A percentile compares a stretch with the other conserved stretches of the same genome.
Conservation (phyloP, 805 yeast genomes). For the Candida lessepsii region DNA sequence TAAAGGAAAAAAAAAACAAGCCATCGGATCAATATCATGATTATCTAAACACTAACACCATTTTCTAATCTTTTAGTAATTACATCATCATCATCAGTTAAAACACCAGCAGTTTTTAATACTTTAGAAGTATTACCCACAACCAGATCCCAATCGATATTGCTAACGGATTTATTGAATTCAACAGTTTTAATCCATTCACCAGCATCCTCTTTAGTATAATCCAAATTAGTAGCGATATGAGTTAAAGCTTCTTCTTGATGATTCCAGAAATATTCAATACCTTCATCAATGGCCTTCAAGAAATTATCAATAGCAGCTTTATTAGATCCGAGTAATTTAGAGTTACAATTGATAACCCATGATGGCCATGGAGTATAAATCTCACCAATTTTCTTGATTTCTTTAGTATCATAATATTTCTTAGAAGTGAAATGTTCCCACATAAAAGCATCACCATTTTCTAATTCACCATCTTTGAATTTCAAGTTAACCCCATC, state of each 20-base stretch:
- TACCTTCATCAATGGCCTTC: constrained; percentile 61
- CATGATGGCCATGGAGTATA: constrained; percentile 98
- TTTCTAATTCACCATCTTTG: constrained; percentile 21
- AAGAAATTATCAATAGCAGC: constrained; percentile 40
- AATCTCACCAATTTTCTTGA: constrained; percentile 81
- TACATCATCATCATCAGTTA: constrained; percentile 28
- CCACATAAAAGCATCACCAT: constrained; percentile 92
- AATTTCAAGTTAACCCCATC: constrained; percentile 66
- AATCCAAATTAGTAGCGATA: constrained; percentile 70
- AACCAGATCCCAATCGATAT: constrained; percentile 49
- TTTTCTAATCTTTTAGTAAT: constrained; percentile 27
- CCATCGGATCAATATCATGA: too few relatives aligned
- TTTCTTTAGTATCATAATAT: constrained; percentile 77
- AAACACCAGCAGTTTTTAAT: constrained; percentile 64
- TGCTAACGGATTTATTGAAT: constrained; percentile 47
- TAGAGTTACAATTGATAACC: constrained; percentile 63
- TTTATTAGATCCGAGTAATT: constrained; percentile 27
- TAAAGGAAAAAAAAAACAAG: too few relatives aligned
- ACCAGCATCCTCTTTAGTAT: constrained; percentile 70
- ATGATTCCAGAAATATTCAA: constrained; percentile 59
- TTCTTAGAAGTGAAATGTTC: constrained; percentile 86
- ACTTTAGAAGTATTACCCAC: constrained; percentile 54
- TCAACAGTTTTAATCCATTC: constrained; percentile 80
- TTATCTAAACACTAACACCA: too few relatives aligned
- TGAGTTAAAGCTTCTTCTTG: constrained; percentile 63